Evolutionary conservation across 805 yeast genomes (phyloP).

Genomic region (Blastobotrys parvus): DNA sequence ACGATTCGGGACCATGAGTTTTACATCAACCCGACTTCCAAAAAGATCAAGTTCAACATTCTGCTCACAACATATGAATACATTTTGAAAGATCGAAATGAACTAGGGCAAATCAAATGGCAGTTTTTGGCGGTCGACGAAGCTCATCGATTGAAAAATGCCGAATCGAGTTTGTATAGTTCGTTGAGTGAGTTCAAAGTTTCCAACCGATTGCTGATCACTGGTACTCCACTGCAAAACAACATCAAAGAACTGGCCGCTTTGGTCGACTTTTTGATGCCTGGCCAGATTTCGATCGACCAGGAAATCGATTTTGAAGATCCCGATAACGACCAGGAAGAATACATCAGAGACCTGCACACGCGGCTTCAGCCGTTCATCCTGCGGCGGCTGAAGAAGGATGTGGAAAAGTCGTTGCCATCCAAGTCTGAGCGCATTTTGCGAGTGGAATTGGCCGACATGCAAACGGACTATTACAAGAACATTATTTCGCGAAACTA

Average conservation of each 20-base stretch:
- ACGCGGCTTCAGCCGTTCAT: constrained; percentile 83
- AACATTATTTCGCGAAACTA: constrained; percentile 90
- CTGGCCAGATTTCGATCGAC: constrained; percentile 82
- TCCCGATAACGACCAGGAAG: constrained; percentile 81
- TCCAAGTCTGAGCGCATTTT: constrained; percentile 92
- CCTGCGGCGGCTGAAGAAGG: constrained; percentile 87
- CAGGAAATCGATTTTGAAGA: constrained; percentile 93
- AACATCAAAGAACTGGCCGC: constrained; percentile 95
- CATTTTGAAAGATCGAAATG: constrained; percentile 78
- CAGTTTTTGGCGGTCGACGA: constrained; percentile 97
- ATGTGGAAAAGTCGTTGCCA: constrained; percentile 94
- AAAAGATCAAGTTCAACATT: constrained; percentile 84
- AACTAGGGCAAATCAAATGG: constrained; percentile 82
- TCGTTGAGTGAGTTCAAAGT: constrained; percentile 76
- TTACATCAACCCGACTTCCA: constrained; percentile 43
- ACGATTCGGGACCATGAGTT: constrained; percentile 81
- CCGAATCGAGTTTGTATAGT: constrained; percentile 88
- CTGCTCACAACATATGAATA: constrained; percentile 93
- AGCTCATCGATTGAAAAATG: constrained; percentile 92
- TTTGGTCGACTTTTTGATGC: constrained; percentile 89
- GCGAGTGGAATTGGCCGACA: constrained; percentile 89
- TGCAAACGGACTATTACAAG: constrained; percentile 91
- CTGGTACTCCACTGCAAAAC: constrained; percentile 97
- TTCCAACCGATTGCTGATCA: constrained; percentile 76
- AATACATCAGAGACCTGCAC: constrained; percentile 79